These are phyloP conservation scores for Neonectria neomacrospora DNA, from an alignment of 2,329 filamentous ascomycete genomes.

Conservation along the genomic window DNA sequence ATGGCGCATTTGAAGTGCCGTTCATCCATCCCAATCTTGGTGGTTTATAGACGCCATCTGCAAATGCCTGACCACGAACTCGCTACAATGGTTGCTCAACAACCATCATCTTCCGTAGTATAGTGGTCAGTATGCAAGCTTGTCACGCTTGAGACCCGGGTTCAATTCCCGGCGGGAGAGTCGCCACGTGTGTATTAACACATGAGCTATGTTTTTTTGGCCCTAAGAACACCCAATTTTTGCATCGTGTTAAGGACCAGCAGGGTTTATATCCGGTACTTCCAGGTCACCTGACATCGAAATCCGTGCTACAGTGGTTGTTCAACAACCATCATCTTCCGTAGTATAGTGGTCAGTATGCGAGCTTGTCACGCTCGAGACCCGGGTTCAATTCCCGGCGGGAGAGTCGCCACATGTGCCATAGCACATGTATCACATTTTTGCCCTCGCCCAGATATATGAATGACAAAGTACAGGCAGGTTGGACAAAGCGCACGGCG, in stretches of 20 bases:
- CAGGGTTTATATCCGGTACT: neutral
- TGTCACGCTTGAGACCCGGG: constrained; percentile 47
- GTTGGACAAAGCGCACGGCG: neutral
- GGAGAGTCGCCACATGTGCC: constrained; percentile 24
- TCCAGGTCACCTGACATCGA: constrained; percentile 4
- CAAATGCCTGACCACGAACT: constrained; percentile 15
- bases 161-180: constrained; percentile 46
- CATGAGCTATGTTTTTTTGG: constrained; percentile 11
- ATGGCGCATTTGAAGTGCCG: too few relatives aligned
- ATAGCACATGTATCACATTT: constrained; percentile 9
- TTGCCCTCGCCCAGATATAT: neutral
- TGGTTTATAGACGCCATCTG: neutral
- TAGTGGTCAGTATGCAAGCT: constrained; percentile 50
- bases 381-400: constrained; percentile 30
- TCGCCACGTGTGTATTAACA: constrained; percentile 34
- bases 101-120: constrained; percentile 47
- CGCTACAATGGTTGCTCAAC: constrained; percentile 34
- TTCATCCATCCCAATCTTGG: too few relatives aligned
- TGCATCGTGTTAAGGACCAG: neutral
- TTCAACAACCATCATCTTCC: constrained; percentile 36
- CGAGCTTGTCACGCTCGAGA: constrained; percentile 30
- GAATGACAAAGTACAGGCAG: neutral
- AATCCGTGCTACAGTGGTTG: neutral
- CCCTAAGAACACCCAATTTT: neutral
- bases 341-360: constrained; percentile 43